A percentile compares a stretch with the other conserved stretches of the same genome.
phyloP scores from a whole-genome alignment of 768 basidiomycete genomes.

The Baorangia bicolor region DNA sequence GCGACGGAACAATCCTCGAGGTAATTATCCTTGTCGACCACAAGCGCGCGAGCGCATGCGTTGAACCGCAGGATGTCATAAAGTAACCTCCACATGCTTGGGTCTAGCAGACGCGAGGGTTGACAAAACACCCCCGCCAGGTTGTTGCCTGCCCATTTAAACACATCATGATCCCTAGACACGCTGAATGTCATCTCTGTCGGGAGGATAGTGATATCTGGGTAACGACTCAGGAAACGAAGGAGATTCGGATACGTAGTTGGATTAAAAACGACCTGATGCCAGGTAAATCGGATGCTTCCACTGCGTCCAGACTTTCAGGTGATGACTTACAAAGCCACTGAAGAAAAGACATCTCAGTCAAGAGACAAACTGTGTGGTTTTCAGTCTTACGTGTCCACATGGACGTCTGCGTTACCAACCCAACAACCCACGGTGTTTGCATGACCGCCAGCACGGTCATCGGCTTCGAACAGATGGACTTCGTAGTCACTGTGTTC shows the following conservation, averaged over 20 bases:
- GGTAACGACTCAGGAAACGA: constrained; percentile 55
- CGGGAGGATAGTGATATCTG: constrained; percentile 47
- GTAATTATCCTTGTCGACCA: constrained; percentile 29
- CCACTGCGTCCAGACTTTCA: background rate
- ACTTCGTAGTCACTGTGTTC: constrained; percentile 74
- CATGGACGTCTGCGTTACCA: constrained; percentile 45
- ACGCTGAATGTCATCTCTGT: constrained; percentile 82
- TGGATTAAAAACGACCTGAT: constrained; percentile 74
- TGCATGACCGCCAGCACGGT: constrained; percentile 71
- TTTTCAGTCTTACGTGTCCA: constrained; percentile 62
- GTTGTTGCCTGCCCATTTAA: constrained; percentile 74
- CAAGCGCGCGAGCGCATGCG: constrained; percentile 54
- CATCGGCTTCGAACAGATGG: constrained; percentile 69
- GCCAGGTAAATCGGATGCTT: background rate
- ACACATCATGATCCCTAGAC: constrained; percentile 59
- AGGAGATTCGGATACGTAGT: constrained; percentile 78
- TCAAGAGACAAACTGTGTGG: background rate
- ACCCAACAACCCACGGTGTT: constrained; percentile 62
- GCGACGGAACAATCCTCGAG: constrained; percentile 44
- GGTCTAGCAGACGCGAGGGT: constrained; percentile 55
- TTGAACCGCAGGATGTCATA: constrained; percentile 76
- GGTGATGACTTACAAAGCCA: constrained; percentile 48
- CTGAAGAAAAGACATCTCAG: constrained; percentile 29
- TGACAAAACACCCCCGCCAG: constrained; percentile 67
- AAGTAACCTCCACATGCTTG: constrained; percentile 69